Conservation (phyloP, 345 rosid species). For the Toxicodendron radicans region DNA sequence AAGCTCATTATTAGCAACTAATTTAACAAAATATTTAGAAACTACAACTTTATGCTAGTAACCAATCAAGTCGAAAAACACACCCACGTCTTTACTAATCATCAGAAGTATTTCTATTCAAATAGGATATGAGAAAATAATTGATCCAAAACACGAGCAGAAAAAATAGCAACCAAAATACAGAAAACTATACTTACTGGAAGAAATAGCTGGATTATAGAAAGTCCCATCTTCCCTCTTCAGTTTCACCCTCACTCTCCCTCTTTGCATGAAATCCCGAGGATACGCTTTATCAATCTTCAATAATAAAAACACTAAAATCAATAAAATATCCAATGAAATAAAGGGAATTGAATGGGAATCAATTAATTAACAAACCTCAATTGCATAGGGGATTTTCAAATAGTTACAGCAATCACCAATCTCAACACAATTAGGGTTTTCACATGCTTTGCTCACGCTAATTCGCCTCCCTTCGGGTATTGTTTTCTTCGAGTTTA, state of each 20-base stretch:
- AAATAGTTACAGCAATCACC: slow-evolving; percentile 78
- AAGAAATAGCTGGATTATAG: slow-evolving; percentile 70
- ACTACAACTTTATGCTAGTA: background rate
- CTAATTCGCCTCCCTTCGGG: slow-evolving; percentile 85
- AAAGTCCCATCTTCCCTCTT: slow-evolving; percentile 85
- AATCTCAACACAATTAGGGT: slow-evolving; percentile 78
- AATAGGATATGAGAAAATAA: background rate
- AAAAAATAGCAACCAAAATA: background rate
- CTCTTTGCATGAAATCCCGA: slow-evolving; percentile 91
- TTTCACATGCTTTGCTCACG: slow-evolving; percentile 73
- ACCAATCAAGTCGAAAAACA: background rate
- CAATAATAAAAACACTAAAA: slow-evolving; percentile 4
- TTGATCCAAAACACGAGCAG: background rate
- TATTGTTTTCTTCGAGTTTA: slow-evolving; percentile 87
- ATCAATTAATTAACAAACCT: slow-evolving; percentile 42
- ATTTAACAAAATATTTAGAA: too few species aligned
- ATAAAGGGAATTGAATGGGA: background rate
- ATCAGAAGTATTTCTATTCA: background rate
- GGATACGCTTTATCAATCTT: slow-evolving; percentile 93
- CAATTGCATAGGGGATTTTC: slow-evolving; percentile 67
- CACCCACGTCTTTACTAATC: background rate
- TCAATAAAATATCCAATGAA: background rate
- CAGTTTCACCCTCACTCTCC: slow-evolving; percentile 81
- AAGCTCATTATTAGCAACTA: background rate
- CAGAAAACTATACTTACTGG: slow-evolving; percentile 49